Evolutionary conservation across 2,329 filamentous ascomycete species (phyloP), one percentile per base, ranked within the genome.

Genomic region (Nemania abortiva): DNA sequence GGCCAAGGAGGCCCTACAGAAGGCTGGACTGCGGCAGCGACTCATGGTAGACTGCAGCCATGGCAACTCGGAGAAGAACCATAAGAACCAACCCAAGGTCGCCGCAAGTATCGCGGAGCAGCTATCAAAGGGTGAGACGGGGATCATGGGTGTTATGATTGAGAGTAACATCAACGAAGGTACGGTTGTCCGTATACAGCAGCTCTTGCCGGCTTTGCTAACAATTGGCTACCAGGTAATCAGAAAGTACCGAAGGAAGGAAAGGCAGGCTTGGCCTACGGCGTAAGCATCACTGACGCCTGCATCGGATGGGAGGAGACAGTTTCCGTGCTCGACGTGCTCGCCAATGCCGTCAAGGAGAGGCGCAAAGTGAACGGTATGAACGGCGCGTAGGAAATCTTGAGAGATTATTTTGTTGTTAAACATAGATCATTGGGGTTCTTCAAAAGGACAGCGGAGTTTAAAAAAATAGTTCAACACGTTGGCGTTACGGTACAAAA

Each of bases 41-140:
- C 86, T 99, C 77, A 99, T 99, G 96, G 91, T 99, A 34, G 96
- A 99, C 83, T 99, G 96, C 88, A 96, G 92, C 81, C 96, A 99
- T 81, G 96, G 96, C 73, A 98, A 98, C 85, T 97, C 93, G 54
- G 85, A 91, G 79, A 99, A 99, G 88, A 90, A 98, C 83, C 95
- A 98, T 87, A 94, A 90, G 84, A 99, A 98, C 82, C 96, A 99
- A 84, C 95, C 95, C 74, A 94, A 95, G 86, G 96, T 99, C 22
- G 95, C 94, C 3, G 90, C 89, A 59, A 88, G 86, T 11, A 81
- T 99, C 66, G 94, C 93, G 1, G 90, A 92, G 77, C 96, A 99
- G 83, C 92, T 99, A 69, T 87, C 91, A 63, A 89, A 87, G 66
- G 96, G 96, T 42, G 95, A 98, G 84, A 87, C 88, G 2, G 91